Conservation (phyloP, 75 land plant species). For the Isoetes taiwanensis region DNA sequence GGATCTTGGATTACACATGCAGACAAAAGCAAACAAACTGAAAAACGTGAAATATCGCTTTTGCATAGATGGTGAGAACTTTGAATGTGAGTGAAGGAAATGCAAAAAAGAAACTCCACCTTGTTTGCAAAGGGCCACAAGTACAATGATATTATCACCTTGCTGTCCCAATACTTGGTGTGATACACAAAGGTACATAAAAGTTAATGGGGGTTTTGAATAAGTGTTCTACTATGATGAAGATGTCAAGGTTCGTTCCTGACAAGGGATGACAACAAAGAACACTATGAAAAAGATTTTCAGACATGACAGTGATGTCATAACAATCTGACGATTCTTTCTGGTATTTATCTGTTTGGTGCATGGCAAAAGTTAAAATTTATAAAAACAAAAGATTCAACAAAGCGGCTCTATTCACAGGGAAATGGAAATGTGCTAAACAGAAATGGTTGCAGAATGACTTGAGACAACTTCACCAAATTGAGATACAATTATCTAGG, state of each 20-base stretch:
- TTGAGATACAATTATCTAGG: too few relatives aligned
- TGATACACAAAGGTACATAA: not conserved
- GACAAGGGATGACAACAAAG: not conserved
- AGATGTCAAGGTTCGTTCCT: not conserved
- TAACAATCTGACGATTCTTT: too few relatives aligned
- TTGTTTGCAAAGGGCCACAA: not conserved
- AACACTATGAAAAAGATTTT: not conserved
- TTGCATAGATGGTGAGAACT: not conserved
- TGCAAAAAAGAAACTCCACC: not conserved
- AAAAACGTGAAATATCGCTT: too few relatives aligned
- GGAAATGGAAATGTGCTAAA: too few relatives aligned
- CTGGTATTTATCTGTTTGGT: too few relatives aligned
- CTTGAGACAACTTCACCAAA: too few relatives aligned
- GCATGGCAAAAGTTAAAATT: too few relatives aligned
- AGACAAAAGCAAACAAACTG: too few relatives aligned
- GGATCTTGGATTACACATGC: too few relatives aligned
- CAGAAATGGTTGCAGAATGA: too few relatives aligned
- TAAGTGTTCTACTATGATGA: not conserved
- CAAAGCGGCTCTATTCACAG: too few relatives aligned
- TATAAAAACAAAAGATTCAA: too few relatives aligned
- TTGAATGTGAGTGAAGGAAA: not conserved
- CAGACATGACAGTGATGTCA: not conserved
- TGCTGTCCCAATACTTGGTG: not conserved
- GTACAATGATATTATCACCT: conserved; percentile 1
- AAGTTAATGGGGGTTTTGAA: not conserved